A percentile compares a stretch with the other conserved stretches of the same genome.
phyloP scores from a whole-genome alignment of 139 green algal species.

The Chlamydomonas sphaeroides region DNA sequence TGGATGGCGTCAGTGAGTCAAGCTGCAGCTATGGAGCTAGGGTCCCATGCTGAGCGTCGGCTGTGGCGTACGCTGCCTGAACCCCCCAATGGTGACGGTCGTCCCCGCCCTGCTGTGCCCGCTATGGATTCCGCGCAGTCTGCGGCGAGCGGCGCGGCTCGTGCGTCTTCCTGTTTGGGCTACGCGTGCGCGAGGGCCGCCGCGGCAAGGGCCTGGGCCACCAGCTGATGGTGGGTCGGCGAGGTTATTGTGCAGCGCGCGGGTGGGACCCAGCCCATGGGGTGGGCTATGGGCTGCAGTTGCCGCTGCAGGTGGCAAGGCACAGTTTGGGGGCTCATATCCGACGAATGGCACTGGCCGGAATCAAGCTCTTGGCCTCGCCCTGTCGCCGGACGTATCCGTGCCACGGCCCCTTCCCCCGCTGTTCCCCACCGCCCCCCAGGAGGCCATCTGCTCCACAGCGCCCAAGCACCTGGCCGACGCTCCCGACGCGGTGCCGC shows the following conservation, averaged over 20 bases:
- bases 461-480: neutral
- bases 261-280: neutral
- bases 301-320: no score
- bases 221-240: constrained; percentile 44
- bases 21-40: neutral
- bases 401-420: no score
- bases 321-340: no score
- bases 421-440: no score
- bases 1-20: constrained; percentile 12
- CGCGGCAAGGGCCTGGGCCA: constrained; percentile 36
- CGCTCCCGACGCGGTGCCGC: neutral
- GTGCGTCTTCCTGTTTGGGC: constrained; percentile 40
- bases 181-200: constrained; percentile 39
- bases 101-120: no score
- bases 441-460: neutral
- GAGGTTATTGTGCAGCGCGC: no score
- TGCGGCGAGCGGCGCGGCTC: constrained; percentile 31
- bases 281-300: neutral
- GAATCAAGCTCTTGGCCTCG: no score
- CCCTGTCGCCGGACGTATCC: no score
- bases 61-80: no score
- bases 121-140: neutral
- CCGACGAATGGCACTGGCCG: no score
- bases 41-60: neutral
- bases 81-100: no score